Evolutionary conservation across 345 rosid species (phyloP).

Genomic region (Gossypium stocksii): DNA sequence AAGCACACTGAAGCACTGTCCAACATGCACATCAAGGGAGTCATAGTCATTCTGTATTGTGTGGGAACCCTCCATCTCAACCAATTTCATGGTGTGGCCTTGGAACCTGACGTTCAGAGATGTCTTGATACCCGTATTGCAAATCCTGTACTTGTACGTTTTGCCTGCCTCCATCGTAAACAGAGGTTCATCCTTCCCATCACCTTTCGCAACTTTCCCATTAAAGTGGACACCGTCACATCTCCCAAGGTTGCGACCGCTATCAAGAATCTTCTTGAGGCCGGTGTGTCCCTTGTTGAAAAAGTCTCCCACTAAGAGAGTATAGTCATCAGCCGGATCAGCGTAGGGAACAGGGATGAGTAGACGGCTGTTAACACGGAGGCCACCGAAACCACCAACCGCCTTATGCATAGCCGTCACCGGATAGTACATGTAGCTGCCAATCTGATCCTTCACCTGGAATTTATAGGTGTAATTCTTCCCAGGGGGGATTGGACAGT

Average conservation of each 20-base stretch:
- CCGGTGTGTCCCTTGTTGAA: slow-evolving; percentile 48
- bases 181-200: slow-evolving; percentile 32
- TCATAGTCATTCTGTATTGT: too few relatives aligned
- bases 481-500: slow-evolving; percentile 69
- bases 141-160: too few relatives aligned
- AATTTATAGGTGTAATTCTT: slow-evolving; percentile 68
- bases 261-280: slow-evolving; percentile 45
- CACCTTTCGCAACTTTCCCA: slow-evolving; percentile 41
- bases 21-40: too few relatives aligned
- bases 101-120: too few relatives aligned
- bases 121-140: too few relatives aligned
- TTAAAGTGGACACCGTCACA: slow-evolving; percentile 62
- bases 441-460: slow-evolving; percentile 91
- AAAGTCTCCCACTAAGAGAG: slow-evolving; percentile 62
- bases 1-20: slow-evolving; percentile 18
- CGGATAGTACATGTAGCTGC: slow-evolving; percentile 69
- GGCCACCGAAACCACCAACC: slow-evolving; percentile 71
- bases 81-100: too few relatives aligned
- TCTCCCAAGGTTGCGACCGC: slow-evolving; percentile 48
- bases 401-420: slow-evolving; percentile 47
- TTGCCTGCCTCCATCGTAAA: slow-evolving; percentile 61
- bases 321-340: slow-evolving; percentile 56
- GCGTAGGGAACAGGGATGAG: slow-evolving; percentile 70
- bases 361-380: slow-evolving; percentile 61
- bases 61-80: too few relatives aligned